Percentiles rank a stretch among this genome's conserved stretches.
Evolutionary conservation across 176 grass and related monocot species (phyloP).

Genomic region (Lolium rigidum): DNA sequence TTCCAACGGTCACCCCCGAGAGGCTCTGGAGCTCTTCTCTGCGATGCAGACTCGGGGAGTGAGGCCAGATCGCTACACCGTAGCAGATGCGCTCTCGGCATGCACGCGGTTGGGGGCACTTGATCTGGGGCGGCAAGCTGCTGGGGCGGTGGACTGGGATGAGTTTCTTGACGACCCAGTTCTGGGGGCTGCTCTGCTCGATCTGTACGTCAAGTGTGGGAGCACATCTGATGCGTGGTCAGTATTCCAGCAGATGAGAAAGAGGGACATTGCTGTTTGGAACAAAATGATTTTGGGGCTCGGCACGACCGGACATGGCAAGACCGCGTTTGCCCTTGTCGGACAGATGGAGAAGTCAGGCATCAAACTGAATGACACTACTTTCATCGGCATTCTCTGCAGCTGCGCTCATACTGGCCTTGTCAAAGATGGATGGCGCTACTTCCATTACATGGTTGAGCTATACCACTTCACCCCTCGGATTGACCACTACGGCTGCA

Average conservation of each 20-base stretch:
- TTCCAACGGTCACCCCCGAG: slow-evolving; percentile 48
- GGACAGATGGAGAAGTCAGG: slow-evolving; percentile 56
- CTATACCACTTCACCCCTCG: slow-evolving; percentile 49
- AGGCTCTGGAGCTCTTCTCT: slow-evolving; percentile 62
- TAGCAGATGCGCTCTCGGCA: slow-evolving; percentile 55
- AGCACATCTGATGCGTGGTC: slow-evolving; percentile 48
- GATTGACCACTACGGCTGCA: slow-evolving; percentile 70
- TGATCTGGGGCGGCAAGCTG: slow-evolving; percentile 43
- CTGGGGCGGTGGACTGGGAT: slow-evolving; percentile 37
- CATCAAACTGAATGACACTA: slow-evolving; percentile 51
- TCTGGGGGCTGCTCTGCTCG: slow-evolving; percentile 56
- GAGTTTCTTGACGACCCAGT: slow-evolving; percentile 59
- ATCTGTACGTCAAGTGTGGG: slow-evolving; percentile 76
- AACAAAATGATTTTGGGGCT: slow-evolving; percentile 65
- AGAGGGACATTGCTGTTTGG: slow-evolving; percentile 64
- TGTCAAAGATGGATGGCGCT: slow-evolving; percentile 56
- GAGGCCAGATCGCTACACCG: slow-evolving; percentile 50
- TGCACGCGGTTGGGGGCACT: slow-evolving; percentile 61
- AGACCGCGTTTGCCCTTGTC: slow-evolving; percentile 52
- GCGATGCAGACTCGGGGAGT: slow-evolving; percentile 45
- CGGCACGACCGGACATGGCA: slow-evolving; percentile 58
- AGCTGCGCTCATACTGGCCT: slow-evolving; percentile 67
- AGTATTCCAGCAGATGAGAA: slow-evolving; percentile 58
- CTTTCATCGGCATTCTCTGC: slow-evolving; percentile 72
- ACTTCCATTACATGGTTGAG: slow-evolving; percentile 54